A percentile compares a stretch with the other conserved stretches of the same genome.
These are phyloP conservation scores for Backusella luteola DNA, from an alignment of 192 early-diverging fungal genomes.

Conservation along the genomic window DNA sequence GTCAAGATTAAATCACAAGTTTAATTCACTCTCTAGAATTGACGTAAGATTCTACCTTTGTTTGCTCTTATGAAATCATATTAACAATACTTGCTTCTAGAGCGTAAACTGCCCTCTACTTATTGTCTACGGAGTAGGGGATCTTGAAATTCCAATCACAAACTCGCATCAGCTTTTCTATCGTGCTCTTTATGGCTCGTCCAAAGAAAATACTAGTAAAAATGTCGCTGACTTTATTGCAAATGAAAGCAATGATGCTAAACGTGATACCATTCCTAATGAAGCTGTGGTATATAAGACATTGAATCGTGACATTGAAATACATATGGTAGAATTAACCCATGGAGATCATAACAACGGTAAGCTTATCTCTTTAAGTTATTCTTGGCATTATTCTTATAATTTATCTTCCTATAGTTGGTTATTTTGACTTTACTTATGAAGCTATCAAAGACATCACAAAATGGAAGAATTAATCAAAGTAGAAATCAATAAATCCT, in stretches of 20 bases:
- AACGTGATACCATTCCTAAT: constrained; percentile 7
- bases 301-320: not conserved
- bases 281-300: constrained; percentile 26
- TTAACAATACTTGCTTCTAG: constrained; percentile 7
- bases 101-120: constrained; percentile 27
- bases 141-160: constrained; percentile 34
- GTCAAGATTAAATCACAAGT: constrained; percentile 22
- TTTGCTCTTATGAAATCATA: not conserved
- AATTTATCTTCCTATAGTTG: constrained; percentile 17
- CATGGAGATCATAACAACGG: constrained; percentile 38
- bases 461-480: not conserved
- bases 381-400: not conserved
- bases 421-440: constrained; percentile 33
- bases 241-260: not conserved
- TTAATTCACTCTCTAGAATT: constrained; percentile 36
- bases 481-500: not conserved
- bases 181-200: constrained; percentile 16
- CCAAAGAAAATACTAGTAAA: not conserved
- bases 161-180: constrained; percentile 34
- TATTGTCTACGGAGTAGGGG: constrained; percentile 26
- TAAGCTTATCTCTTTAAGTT: not conserved
- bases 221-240: not conserved
- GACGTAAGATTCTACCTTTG: constrained; percentile 15
- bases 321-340: constrained; percentile 16
- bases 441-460: constrained; percentile 25